A percentile compares a stretch with the other conserved stretches of the same genome.
Conservation (phyloP, 345 rosid genomes). For the Eucalyptus polyanthemos region DNA sequence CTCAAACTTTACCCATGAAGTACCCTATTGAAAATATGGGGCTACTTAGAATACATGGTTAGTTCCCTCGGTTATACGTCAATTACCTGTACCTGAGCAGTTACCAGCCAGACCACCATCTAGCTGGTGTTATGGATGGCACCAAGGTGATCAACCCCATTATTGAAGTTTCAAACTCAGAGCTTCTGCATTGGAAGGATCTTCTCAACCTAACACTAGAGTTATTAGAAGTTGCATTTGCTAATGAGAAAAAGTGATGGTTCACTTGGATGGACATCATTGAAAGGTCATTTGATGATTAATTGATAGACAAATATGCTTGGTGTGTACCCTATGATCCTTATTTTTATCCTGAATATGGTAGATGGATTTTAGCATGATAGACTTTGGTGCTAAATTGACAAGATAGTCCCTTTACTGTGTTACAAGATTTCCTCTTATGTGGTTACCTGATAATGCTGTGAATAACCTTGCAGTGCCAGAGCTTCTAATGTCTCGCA, state of each 20-base stretch:
- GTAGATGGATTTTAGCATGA: background rate
- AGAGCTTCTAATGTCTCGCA: background rate
- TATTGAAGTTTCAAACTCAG: background rate
- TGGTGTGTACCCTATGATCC: background rate
- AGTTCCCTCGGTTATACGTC: background rate
- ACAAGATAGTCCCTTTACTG: background rate
- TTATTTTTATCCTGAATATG: background rate
- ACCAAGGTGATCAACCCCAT: background rate
- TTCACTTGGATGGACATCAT: background rate
- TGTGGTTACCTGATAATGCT: background rate
- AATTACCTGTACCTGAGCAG: background rate
- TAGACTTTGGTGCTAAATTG: background rate
- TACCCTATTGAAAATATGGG: background rate
- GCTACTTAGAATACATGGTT: background rate
- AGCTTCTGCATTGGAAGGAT: background rate
- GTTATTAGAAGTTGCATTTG: background rate
- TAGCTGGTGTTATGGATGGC: background rate
- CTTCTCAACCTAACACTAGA: background rate
- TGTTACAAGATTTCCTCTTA: background rate
- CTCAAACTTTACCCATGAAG: background rate
- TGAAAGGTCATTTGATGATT: background rate
- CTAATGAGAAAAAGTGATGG: background rate
- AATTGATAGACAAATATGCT: background rate
- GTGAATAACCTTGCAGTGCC: slow-evolving; percentile 7
- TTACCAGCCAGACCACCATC: background rate